Conservation (phyloP, 306 rosid genomes). For the Alnus rubra region DNA sequence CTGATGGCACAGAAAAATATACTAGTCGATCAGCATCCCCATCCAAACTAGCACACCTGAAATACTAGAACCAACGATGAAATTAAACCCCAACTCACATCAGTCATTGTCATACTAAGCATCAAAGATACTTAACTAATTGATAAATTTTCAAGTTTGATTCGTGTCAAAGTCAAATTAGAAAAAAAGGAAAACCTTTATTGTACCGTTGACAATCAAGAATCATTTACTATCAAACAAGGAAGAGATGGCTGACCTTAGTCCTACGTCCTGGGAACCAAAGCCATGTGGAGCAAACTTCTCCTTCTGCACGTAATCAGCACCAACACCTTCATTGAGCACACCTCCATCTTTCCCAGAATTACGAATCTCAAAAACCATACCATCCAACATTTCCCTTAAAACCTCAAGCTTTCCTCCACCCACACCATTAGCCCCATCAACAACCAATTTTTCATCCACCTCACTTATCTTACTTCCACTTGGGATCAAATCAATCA, state of each 20-base stretch:
- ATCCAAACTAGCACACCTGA: constrained; percentile 97
- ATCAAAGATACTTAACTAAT: no score
- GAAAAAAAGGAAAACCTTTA: not conserved
- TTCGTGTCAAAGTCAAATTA: not conserved
- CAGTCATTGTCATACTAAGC: no score
- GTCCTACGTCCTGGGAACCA: constrained; percentile 64
- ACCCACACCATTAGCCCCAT: constrained; percentile 96
- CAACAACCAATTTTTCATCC: constrained; percentile 61
- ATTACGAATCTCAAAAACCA: constrained; percentile 74
- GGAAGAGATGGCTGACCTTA: constrained; percentile 59
- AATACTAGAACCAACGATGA: constrained; percentile 51
- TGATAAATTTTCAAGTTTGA: not conserved
- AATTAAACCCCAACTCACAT: constrained; percentile 20
- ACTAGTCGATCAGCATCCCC: constrained; percentile 98
- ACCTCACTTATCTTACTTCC: constrained; percentile 30
- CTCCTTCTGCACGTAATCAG: constrained; percentile 98
- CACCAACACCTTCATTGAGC: constrained; percentile 92
- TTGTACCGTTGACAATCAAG: constrained; percentile 9
- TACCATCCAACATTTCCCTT: constrained; percentile 48
- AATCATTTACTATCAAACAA: constrained; percentile 16
- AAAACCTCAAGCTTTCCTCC: constrained; percentile 66
- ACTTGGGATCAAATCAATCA: constrained; percentile 69
- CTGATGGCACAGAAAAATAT: constrained; percentile 64
- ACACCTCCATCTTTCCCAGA: constrained; percentile 72
- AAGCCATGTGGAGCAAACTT: constrained; percentile 70